Base-by-base conservation (phyloP, 306 rosid species). In the Inga laurina region DNA sequence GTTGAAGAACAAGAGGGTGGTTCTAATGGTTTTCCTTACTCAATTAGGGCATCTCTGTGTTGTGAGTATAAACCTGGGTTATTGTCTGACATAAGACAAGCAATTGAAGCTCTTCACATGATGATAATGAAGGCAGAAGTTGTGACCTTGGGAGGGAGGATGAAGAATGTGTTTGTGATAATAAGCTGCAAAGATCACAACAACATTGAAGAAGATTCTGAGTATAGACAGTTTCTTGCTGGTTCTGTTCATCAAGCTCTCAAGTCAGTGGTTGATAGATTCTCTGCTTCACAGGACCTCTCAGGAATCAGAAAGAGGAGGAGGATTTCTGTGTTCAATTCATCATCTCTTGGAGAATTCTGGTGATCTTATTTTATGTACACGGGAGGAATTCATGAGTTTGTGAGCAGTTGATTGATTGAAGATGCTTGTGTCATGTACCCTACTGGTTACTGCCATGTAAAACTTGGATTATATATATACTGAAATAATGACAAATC, bases 121-220 rank as follows among this genome's bases (percentile, higher is more conserved):
- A 88, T 90, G 75, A 88, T 90, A 80, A 81, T 69, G 81, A 86
- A 89, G 72, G 93, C 93, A 34, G 94, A 93, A 80, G 87, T 86
- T 49, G 90, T 90, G 49, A 93, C 95, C 45, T 87, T 93, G 77
- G 92, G 90, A 49, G 89, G 86, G 37, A 84, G 97, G 79, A 93
- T 93, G 95, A 87, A 88, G 81, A 93, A 93, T 68, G 93, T 87
- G 34, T 83, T 93, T 84, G 91, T 91, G 61, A 82, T 93, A 45
- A 91, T 87, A 57, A 86, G 88, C 74, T 81, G 90, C 82, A 82
- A 86, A 83, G 91, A 86, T 66, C 82, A 85, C 22, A 76, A 76
- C 11, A 76, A 78, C 12, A 74, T 80, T 7, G 88, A 86, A 76
- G 88, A 86, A 76, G 88, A 86, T 30, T 79, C 79, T 3, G 90